phyloP scores from a whole-genome alignment of 2,329 filamentous ascomycete species.

The Neonectria neomacrospora region DNA sequence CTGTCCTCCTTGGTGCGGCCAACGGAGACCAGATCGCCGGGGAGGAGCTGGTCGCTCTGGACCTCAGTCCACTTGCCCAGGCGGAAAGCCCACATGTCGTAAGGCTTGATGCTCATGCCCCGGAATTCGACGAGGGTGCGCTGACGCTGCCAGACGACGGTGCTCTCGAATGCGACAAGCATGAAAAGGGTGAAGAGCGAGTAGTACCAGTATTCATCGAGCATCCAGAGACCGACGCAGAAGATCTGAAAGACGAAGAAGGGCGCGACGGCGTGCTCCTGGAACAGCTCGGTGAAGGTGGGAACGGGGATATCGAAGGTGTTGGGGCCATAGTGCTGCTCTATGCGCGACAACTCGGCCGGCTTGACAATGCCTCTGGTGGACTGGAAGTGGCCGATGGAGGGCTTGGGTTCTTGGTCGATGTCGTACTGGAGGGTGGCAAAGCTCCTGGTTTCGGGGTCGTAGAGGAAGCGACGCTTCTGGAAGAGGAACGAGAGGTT shows the following conservation, averaged over 20 bases:
- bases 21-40: constrained; percentile 92
- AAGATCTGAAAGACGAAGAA: constrained; percentile 99
- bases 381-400: constrained; percentile 80
- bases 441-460: constrained; percentile 77
- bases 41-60: constrained; percentile 89
- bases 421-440: constrained; percentile 84
- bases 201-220: constrained; percentile 99
- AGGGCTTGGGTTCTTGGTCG: constrained; percentile 85
- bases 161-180: constrained; percentile 97
- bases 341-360: constrained; percentile 80
- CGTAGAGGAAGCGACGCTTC: constrained; percentile 94
- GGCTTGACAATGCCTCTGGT: constrained; percentile 79
- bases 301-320: constrained; percentile 98
- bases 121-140: constrained; percentile 95
- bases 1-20: constrained; percentile 95
- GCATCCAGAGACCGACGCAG: constrained; percentile 97
- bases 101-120: constrained; percentile 99
- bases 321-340: constrained; percentile 95
- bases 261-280: constrained; percentile 96
- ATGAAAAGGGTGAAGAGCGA: constrained; percentile 98
- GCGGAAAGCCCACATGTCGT: constrained; percentile 91
- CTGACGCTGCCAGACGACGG: constrained; percentile 98
- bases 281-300: constrained; percentile 94
- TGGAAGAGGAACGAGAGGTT: constrained; percentile 95
- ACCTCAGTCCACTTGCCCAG: constrained; percentile 89